Base-by-base conservation (phyloP, 177 flowering plant genomes). In the Vitis hybrid region DNA sequence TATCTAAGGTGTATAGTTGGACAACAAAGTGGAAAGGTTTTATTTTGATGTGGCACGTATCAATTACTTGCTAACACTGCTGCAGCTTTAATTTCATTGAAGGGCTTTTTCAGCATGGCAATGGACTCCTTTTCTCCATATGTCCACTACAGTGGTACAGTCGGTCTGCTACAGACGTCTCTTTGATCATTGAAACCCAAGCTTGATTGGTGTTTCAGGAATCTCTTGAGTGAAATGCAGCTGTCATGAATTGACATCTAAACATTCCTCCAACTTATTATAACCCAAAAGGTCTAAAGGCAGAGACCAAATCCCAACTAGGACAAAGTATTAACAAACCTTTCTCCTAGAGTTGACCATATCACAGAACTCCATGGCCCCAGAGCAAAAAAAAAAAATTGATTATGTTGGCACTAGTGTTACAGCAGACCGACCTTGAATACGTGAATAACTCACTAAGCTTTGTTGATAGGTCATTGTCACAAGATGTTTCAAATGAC, bases 211-310 rank as follows among this genome's bases (percentile, higher is more conserved):
- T 22, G 16, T 64, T 33, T 65, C 12, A 58, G 56, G 66, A 66
- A 72, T 59, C 65, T 60, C 26, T 66, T 52, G 20, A 50, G 72
- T 63, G 69, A 55, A 55, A 62, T 48, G 64, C 67, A 74, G 69
- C 76, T 74, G 76, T 68, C 58, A 55, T 62, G 57, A 68, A 64
- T 58, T 62, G 72, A 64, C 72, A 56, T 22, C 31, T 16, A 10
- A 19, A 56, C 52, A 58, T 57, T 57, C 63, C 53, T 9, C 12
- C 63, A 58, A 58, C 63, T 45, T 13, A 58, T 5, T 8, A 13
- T 13, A 57, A 68, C 18, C 26, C 13, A 39, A 15, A n/a, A 29
- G 70, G 22, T 16, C 16, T 53, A 53, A 53, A 29, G 50, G 50
- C 49, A 65, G n/a, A 65, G 50, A 53, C 60, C 60, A 57, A 56